Conservation (phyloP, 352 stramenopile species). For the Globisporangium uncinulatum region DNA sequence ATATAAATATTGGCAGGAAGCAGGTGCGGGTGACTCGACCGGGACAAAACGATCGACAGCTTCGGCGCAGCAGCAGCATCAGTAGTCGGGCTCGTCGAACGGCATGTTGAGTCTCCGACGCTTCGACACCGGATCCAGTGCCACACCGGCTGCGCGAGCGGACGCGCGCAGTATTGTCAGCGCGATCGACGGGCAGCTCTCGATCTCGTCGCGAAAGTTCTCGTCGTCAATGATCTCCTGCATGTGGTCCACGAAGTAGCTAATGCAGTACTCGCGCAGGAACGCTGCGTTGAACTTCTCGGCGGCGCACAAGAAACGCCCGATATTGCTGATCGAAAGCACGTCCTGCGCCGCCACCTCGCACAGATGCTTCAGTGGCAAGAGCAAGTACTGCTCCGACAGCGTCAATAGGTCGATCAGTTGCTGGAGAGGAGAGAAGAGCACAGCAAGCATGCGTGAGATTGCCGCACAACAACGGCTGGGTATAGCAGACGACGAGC, state of each 20-base stretch:
- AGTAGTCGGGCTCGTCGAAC: conserved; percentile 70
- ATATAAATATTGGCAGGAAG: conserved; percentile 33
- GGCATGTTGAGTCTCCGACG: conserved; percentile 79
- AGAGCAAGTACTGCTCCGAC: conserved; percentile 75
- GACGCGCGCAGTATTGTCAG: conserved; percentile 72
- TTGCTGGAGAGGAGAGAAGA: conserved; percentile 43
- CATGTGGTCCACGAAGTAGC: conserved; percentile 72
- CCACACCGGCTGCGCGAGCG: conserved; percentile 22
- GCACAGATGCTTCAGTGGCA: conserved; percentile 71
- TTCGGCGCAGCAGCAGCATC: conserved; percentile 13
- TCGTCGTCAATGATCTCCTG: conserved; percentile 79
- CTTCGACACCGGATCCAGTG: conserved; percentile 45
- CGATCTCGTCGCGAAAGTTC: conserved; percentile 77
- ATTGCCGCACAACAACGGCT: not conserved
- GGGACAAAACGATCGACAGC: not conserved
- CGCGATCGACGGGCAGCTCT: conserved; percentile 68
- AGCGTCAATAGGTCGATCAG: conserved; percentile 78
- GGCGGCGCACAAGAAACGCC: conserved; percentile 71
- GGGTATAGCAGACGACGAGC: not conserved
- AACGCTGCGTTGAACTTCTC: conserved; percentile 83
- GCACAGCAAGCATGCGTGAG: not conserved
- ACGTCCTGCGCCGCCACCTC: conserved; percentile 69
- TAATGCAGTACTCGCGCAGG: conserved; percentile 78
- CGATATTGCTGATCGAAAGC: conserved; percentile 65
- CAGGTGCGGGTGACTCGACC: not conserved